Base-by-base conservation (phyloP, 371 early-diverging fungal genomes). In the Smittium culicis region DNA sequence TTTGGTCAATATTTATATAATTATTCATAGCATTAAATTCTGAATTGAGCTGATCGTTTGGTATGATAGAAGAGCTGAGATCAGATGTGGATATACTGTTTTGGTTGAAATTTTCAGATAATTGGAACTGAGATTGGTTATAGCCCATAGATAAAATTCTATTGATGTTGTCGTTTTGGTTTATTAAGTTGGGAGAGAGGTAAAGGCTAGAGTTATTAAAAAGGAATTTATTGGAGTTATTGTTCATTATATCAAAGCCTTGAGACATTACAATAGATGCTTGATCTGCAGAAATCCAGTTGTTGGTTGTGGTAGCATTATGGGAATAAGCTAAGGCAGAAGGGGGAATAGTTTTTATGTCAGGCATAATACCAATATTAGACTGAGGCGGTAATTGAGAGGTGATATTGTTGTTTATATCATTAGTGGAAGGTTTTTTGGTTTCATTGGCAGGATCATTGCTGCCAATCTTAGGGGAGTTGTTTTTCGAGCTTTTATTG, bases 201-300 rank as follows among this genome's bases (percentile, higher is more conserved):
- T 59, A 59, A 11, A 59, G n/a, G 25, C 60, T 25, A 11, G 60
- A 27, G n/a, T 59, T 59, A 32, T 59, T 59, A n/a, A 59, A 27
- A 11, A 59, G 28, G n/a, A 14, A 32, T 29, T 32, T 59, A 25
- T 59, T 59, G 16, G 30, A 5, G 16, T 59, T 32, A 16, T 32
- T 32, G 28, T 32, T 32, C n/a, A 59, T 59, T 16, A 59, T 59
- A 16, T 27, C 28, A 27, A 59, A 29, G 11, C 60, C 32, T 59
- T 59, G 60, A 32, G 60, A 27, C 60, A 59, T 59, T n/a, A 59
- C 60, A 11, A 59, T 59, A n/a, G 5, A 11, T 5, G 60, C 60
- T 32, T 59, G 60, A 59, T 63, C 63, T n/a, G 63, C 32, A 2
- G 63, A 30, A 11, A 63, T n/a, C 63, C 63, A 63, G 33, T 63